Evolutionary conservation across 441 rosid species (phyloP).

Genomic region (Bocquillonia castaneifolia): DNA sequence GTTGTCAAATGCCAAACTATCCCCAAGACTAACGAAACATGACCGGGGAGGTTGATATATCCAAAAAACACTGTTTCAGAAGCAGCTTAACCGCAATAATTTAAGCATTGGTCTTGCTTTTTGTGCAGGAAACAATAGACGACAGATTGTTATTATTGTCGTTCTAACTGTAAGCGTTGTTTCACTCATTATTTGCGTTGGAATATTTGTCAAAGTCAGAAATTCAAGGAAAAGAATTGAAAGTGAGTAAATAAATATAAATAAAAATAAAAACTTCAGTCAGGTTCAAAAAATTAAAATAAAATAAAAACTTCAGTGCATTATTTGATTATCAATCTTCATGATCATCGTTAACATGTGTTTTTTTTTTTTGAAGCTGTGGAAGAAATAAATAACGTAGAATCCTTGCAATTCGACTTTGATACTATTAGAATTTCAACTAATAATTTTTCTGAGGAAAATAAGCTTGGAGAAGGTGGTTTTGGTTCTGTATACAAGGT

Average conservation of each 20-base stretch:
- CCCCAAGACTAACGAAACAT: too few relatives aligned
- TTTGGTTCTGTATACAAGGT: constrained; percentile 29
- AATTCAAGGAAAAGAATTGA: constrained; percentile 18
- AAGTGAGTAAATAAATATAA: constrained; percentile 28
- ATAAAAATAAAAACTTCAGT: background rate
- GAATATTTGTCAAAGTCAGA: constrained; percentile 24
- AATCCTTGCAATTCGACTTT: constrained; percentile 14
- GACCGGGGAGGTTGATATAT: too few relatives aligned
- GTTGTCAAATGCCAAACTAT: too few relatives aligned
- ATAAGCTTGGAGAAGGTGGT: constrained; percentile 25
- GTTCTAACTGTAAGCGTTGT: constrained; percentile 23
- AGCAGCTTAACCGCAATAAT: too few relatives aligned
- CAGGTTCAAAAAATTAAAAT: background rate
- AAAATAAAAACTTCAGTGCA: too few relatives aligned
- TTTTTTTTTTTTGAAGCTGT: background rate
- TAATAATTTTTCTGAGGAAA: constrained; percentile 8
- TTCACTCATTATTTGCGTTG: constrained; percentile 24
- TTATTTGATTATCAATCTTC: background rate
- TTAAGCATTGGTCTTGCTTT: too few relatives aligned
- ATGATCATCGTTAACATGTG: background rate
- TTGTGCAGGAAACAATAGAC: constrained; percentile 34
- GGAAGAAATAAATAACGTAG: background rate
- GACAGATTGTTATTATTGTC: constrained; percentile 22
- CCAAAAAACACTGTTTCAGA: too few relatives aligned
- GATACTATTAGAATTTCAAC: constrained; percentile 15